Evolutionary conservation across 2,329 filamentous ascomycete species (phyloP).

Genomic region (Fusarium incarnatum): DNA sequence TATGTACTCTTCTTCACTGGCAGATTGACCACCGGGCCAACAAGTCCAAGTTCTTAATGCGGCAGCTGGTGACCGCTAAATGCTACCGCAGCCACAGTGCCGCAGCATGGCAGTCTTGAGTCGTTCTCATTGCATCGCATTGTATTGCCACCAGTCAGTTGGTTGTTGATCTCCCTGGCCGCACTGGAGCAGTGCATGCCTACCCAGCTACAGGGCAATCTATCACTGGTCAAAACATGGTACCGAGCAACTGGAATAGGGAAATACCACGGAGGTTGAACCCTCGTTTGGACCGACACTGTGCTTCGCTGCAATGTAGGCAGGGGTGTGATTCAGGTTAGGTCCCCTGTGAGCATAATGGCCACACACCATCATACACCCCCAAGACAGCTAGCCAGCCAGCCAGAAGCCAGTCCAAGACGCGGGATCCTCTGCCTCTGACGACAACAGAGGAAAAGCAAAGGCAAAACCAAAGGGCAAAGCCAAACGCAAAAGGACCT

Average conservation of each 20-base stretch:
- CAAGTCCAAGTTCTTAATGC: constrained; percentile 19
- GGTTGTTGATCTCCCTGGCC: constrained; percentile 11
- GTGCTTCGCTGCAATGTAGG: constrained; percentile 28
- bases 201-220: neutral
- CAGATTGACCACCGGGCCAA: constrained; percentile 13
- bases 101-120: constrained; percentile 8
- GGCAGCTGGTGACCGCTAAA: constrained; percentile 25
- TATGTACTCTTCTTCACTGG: neutral
- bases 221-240: constrained; percentile 12
- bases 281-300: constrained; percentile 28
- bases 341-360: constrained; percentile 33
- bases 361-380: constrained; percentile 26
- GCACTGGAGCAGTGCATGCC: constrained; percentile 8
- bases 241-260: constrained; percentile 37
- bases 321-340: constrained; percentile 36
- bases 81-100: constrained; percentile 24
- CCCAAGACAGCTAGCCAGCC: neutral
- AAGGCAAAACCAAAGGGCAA: neutral
- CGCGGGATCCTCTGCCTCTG: constrained; percentile 12
- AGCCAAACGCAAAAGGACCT: constrained; percentile 33
- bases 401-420: neutral
- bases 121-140: constrained; percentile 2
- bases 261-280: constrained; percentile 40
- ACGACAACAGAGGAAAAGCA: constrained; percentile 12
- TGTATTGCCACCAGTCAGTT: constrained; percentile 23